Evolutionary conservation across 2,329 filamentous ascomycete species (phyloP).

Genomic region (Hymenoscyphus occultus): DNA sequence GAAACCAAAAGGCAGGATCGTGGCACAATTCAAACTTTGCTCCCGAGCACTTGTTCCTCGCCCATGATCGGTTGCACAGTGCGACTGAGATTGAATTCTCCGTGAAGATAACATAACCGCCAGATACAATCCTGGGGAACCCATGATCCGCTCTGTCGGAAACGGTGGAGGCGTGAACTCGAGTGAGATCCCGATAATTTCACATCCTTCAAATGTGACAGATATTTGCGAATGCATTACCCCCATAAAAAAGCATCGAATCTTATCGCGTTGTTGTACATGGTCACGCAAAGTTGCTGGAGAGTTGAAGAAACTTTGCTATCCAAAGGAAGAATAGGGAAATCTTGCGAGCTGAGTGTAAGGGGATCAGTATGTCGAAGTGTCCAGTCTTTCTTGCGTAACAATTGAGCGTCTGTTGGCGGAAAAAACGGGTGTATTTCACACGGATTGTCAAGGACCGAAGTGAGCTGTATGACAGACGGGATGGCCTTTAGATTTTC

Average conservation of each 20-base stretch:
- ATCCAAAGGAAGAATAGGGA: background rate
- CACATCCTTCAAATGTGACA: constrained; percentile 8
- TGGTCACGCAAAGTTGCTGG: background rate
- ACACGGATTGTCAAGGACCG: background rate
- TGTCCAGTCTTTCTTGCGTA: background rate
- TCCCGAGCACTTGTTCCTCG: background rate
- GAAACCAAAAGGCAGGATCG: background rate
- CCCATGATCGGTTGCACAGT: background rate
- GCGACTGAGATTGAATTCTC: constrained; percentile 6
- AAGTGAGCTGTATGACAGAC: background rate
- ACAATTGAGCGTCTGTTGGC: background rate
- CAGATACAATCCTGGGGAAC: background rate
- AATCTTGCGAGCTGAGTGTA: background rate
- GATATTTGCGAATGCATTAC: background rate
- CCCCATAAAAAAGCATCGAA: background rate
- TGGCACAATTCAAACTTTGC: background rate
- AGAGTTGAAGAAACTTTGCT: background rate
- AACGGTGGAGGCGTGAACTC: constrained; percentile 1
- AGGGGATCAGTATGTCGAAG: background rate
- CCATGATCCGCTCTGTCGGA: constrained; percentile 7
- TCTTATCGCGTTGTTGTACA: background rate
- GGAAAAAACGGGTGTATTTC: background rate
- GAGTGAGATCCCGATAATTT: constrained; percentile 6
- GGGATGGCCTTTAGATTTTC: constrained; percentile 8
- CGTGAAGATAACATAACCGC: constrained; percentile 2